These are phyloP conservation scores for Hypoxylon sp. DNA, from an alignment of 2,329 filamentous ascomycete genomes.

Conservation along the genomic window DNA sequence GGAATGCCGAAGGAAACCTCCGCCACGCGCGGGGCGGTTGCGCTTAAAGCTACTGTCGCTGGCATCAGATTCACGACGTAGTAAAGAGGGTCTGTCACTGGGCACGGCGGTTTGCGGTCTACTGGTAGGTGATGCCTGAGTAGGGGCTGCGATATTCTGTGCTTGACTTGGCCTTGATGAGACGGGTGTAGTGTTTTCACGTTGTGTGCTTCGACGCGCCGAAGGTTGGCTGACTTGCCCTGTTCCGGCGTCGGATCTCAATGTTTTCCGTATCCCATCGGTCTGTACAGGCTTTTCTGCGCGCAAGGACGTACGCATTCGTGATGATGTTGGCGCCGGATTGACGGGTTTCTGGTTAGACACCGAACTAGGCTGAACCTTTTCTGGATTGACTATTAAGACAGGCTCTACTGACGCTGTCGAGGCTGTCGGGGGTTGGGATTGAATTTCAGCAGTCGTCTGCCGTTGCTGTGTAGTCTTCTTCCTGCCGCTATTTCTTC, in stretches of 20 bases:
- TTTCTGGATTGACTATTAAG: constrained; percentile 29
- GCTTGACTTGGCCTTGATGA: constrained; percentile 33
- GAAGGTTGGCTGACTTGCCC: constrained; percentile 22
- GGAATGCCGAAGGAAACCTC: constrained; percentile 77
- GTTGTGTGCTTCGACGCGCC: constrained; percentile 27
- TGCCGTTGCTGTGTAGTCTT: constrained; percentile 60
- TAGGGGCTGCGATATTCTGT: constrained; percentile 21
- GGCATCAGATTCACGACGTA: constrained; percentile 72
- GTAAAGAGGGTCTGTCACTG: constrained; percentile 55
- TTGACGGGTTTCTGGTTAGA: constrained; percentile 46
- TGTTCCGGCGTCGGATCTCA: constrained; percentile 43
- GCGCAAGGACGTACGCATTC: constrained; percentile 66
- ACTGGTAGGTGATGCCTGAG: constrained; percentile 22
- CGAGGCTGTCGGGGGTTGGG: constrained; percentile 41
- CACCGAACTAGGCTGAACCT: constrained; percentile 50
- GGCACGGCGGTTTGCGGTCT: constrained; percentile 29
- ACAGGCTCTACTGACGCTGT: constrained; percentile 50
- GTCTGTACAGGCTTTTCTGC: constrained; percentile 50
- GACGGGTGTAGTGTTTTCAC: constrained; percentile 25
- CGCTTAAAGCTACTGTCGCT: constrained; percentile 89
- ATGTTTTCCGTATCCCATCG: constrained; percentile 53
- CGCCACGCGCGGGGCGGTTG: constrained; percentile 62
- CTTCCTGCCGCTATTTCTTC: constrained; percentile 55
- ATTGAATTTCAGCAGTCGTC: constrained; percentile 20
- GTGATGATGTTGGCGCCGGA: constrained; percentile 40